Conservation (phyloP, 2,329 filamentous ascomycete species). For the Helminthosporium solani region DNA sequence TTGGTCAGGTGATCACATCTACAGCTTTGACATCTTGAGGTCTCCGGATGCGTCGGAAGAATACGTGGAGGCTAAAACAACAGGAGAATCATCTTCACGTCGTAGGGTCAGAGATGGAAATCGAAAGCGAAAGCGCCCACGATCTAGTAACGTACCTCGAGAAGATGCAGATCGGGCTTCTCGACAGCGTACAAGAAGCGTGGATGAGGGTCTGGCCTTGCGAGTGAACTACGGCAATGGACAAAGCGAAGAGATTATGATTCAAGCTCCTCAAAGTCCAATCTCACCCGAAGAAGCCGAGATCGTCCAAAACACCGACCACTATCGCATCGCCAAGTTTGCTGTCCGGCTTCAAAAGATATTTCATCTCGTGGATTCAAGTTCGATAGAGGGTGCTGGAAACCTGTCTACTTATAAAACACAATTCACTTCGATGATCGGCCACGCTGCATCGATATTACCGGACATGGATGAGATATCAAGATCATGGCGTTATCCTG, state of each 20-base stretch:
- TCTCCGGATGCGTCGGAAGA: conserved; percentile 57
- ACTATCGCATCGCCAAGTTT: conserved; percentile 57
- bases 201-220: conserved; percentile 51
- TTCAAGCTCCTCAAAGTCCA: conserved; percentile 41
- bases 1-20: conserved; percentile 67
- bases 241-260: conserved; percentile 58
- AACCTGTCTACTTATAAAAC: conserved; percentile 44
- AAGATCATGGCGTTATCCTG: conserved; percentile 59
- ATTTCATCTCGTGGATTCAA: conserved; percentile 50
- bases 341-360: conserved; percentile 56
- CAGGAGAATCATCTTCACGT: conserved; percentile 12
- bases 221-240: conserved; percentile 61
- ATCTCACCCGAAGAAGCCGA: conserved; percentile 45
- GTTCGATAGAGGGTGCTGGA: conserved; percentile 11
- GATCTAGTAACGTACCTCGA: conserved; percentile 33
- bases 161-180: conserved; percentile 49
- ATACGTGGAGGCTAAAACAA: conserved; percentile 18
- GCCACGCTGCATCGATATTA: conserved; percentile 47
- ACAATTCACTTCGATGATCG: conserved; percentile 43
- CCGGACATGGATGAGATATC: conserved; percentile 59
- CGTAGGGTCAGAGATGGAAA: conserved; percentile 31
- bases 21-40: conserved; percentile 64
- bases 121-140: conserved; percentile 60
- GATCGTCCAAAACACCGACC: conserved; percentile 55
- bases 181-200: conserved; percentile 50